phyloP scores from a whole-genome alignment of 176 grass and related monocot species.

The Aegilops speltoides region DNA sequence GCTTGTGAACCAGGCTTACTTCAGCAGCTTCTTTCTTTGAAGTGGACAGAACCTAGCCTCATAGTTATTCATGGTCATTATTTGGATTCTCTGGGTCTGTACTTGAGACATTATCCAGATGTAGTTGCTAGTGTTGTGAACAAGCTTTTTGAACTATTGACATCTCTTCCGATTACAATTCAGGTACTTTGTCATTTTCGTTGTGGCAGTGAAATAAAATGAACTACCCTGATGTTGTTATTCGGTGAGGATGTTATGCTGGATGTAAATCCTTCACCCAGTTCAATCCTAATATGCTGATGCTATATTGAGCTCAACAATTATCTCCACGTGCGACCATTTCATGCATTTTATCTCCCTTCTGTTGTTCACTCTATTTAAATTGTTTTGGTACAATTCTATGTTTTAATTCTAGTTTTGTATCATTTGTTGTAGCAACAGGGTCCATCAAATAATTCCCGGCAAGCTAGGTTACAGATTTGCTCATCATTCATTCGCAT shows the following conservation, averaged over 20 bases:
- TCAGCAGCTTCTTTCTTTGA: conserved; percentile 86
- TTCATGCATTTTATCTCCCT: conserved; percentile 19
- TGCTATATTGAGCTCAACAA: not conserved
- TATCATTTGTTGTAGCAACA: conserved; percentile 40
- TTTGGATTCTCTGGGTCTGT: conserved; percentile 87
- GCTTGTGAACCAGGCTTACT: conserved; percentile 69
- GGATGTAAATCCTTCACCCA: not conserved
- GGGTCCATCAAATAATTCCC: conserved; percentile 77
- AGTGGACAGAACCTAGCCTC: conserved; percentile 79
- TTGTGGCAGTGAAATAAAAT: conserved; percentile 6
- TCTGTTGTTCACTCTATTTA: not conserved
- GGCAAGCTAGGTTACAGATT: conserved; percentile 90
- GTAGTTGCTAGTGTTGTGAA: conserved; percentile 83
- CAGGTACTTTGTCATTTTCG: conserved; percentile 50
- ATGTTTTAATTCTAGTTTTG: conserved; percentile 5
- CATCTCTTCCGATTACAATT: conserved; percentile 77
- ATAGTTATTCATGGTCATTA: conserved; percentile 78
- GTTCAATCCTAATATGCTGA: conserved; percentile 21
- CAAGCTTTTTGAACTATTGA: conserved; percentile 94
- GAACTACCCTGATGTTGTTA: not conserved
- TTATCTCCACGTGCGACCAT: not conserved
- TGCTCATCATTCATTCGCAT: conserved; percentile 97
- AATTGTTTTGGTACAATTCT: conserved; percentile 20
- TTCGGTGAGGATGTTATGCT: not conserved
- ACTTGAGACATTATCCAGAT: conserved; percentile 84